Conservation (phyloP, 1,284 basidiomycete genomes). For the Kalmanozyma brasiliensis region DNA sequence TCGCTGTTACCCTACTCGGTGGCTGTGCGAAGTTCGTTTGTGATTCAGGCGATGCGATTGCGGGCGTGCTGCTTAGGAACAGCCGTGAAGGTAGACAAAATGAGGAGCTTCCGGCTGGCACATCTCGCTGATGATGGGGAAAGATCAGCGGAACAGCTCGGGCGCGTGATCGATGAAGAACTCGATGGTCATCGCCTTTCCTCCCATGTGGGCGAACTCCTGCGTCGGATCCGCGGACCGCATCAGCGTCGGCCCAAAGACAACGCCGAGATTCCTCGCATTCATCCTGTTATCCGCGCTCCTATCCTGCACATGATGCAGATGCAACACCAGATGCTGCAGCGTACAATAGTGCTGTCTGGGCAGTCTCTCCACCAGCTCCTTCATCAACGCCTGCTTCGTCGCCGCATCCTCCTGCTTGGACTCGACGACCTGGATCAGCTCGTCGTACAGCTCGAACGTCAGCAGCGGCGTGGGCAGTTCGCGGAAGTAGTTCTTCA, state of each 20-base stretch:
- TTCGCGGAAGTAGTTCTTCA: conserved; percentile 95
- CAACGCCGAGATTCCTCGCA: conserved; percentile 95
- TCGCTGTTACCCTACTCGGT: not conserved
- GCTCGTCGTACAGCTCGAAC: conserved; percentile 88
- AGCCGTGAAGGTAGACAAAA: no score
- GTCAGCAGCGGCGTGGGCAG: conserved; percentile 91
- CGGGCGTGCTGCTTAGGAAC: no score
- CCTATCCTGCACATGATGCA: conserved; percentile 71
- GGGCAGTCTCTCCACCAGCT: conserved; percentile 82
- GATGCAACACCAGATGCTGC: conserved; percentile 83
- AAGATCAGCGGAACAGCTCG: conserved; percentile 21
- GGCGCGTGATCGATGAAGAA: conserved; percentile 47
- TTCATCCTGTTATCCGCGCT: conserved; percentile 87
- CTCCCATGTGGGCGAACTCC: conserved; percentile 96
- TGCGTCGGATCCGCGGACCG: conserved; percentile 84
- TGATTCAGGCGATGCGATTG: no score
- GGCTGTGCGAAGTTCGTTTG: no score
- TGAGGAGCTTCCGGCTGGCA: no score
- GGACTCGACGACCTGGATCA: conserved; percentile 71
- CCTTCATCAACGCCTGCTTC: conserved; percentile 67
- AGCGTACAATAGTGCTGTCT: conserved; percentile 87
- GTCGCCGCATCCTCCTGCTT: conserved; percentile 13
- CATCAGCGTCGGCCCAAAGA: conserved; percentile 97
- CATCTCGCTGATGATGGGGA: no score
- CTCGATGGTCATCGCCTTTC: conserved; percentile 81